Conservation (phyloP, 495 filamentous ascomycete species). For the Annulohypoxylon moriforme region DNA sequence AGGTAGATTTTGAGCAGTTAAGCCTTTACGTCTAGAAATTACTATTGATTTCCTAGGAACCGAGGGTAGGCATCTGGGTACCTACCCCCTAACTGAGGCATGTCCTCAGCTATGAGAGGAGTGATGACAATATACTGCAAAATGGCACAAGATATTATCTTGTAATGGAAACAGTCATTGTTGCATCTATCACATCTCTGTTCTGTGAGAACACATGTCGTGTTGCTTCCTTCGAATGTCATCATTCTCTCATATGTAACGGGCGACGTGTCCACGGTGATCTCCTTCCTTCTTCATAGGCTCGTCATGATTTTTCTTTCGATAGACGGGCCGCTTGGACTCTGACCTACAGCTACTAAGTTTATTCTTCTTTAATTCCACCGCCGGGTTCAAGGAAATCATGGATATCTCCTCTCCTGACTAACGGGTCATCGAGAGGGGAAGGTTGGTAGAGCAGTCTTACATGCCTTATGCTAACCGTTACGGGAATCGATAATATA, state of each 20-base stretch:
- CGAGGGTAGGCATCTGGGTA: not conserved
- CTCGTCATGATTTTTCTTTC: not conserved
- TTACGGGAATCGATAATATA: slow-evolving; percentile 1
- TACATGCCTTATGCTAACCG: not conserved
- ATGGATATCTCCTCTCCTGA: not conserved
- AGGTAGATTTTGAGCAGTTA: not conserved
- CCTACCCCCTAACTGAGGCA: not conserved
- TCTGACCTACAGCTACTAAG: not conserved
- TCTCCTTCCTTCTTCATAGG: not conserved
- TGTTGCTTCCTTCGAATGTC: not conserved
- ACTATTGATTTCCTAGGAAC: not conserved
- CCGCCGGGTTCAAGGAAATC: not conserved
- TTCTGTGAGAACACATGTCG: not conserved
- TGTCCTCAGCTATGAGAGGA: not conserved
- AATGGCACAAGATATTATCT: not conserved
- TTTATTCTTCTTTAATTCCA: not conserved
- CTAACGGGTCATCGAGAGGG: not conserved
- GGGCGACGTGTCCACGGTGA: not conserved
- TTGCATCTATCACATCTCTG: not conserved
- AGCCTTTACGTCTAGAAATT: not conserved
- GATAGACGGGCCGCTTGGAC: not conserved
- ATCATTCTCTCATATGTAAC: not conserved
- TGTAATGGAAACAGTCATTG: not conserved
- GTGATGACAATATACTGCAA: not conserved
- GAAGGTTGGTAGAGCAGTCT: not conserved